Percentiles rank a stretch among this genome's conserved stretches.
Conservation (phyloP, 768 basidiomycete species). For the Pulveroboletus sp. region DNA sequence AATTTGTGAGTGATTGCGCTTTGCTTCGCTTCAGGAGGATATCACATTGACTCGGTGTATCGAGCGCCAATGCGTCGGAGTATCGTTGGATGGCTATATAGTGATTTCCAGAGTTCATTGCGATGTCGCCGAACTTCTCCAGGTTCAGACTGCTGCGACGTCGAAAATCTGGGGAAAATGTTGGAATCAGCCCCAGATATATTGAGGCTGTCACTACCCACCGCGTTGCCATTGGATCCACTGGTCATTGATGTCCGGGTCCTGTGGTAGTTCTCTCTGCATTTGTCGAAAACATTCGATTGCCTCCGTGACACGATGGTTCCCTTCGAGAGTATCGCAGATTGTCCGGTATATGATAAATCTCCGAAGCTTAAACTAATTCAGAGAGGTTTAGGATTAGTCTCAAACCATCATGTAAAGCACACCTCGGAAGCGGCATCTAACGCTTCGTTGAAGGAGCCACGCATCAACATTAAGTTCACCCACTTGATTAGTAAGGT, state of each 20-base stretch:
- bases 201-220: background rate
- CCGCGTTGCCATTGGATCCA: background rate
- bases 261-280: background rate
- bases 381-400: background rate
- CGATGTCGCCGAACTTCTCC: background rate
- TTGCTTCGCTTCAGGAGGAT: conserved; percentile 5
- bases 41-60: background rate
- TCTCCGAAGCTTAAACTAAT: conserved; percentile 2
- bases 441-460: background rate
- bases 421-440: background rate
- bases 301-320: background rate
- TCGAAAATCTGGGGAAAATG: background rate
- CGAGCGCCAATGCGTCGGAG: background rate
- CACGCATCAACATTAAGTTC: background rate
- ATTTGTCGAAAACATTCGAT: background rate
- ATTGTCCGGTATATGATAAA: background rate
- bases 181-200: background rate
- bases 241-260: background rate
- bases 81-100: background rate
- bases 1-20: background rate
- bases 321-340: background rate
- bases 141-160: background rate
- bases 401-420: too few species aligned
- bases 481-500: background rate
- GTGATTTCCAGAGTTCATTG: background rate